Base-by-base conservation (phyloP, 176 grass and related monocot genomes). In the Ananas comosus region DNA sequence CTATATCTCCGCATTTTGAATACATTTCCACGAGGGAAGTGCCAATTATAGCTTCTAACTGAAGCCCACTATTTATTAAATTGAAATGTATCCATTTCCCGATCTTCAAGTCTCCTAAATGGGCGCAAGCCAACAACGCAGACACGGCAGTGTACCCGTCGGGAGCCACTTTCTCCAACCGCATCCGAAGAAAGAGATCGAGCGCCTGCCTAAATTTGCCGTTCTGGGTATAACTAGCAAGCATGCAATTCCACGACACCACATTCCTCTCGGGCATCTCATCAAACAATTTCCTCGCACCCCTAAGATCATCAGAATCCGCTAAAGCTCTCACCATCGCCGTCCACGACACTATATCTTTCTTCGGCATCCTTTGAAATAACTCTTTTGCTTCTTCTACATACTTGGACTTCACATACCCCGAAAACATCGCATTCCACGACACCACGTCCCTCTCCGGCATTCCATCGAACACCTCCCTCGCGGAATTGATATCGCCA, bases 191-290 rank as follows among this genome's bases (percentile, higher is more conserved):
- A 29, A 85, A 82, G 57, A 89, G 50, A 25, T 25, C 19, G 13
- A 79, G 73, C 1, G 76, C 82, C 24, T 82, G 79, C 47, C 21
- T 4, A 69, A 82, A 85, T 2, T 24, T 76, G 2, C 76, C 75
- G 1, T 85, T 75, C 63, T 7, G 58, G 21, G 76, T 85, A 48
- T 89, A 85, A 58, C 75, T 76, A 0, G 82, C 82, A 50, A 85
- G 68, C 64, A 89, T 72, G 75, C 82, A 85, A 51, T 85, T 89
- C 82, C 82, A 89, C 1, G 86, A 85, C 17, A 82, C 79, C 48
- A 85, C 21, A 70, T 85, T 85, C 64, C 76, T 82, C 61, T 63
- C 69, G 1, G 72, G 79, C 82, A 89, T 89, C 64, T 13, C 33
- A 69, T 82, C 7, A 52, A 89, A 89, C 48, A 85, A 18, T 1